These are phyloP conservation scores for Geoglossum cookeanum DNA, from an alignment of 2,329 filamentous ascomycete genomes.

Conservation along the genomic window DNA sequence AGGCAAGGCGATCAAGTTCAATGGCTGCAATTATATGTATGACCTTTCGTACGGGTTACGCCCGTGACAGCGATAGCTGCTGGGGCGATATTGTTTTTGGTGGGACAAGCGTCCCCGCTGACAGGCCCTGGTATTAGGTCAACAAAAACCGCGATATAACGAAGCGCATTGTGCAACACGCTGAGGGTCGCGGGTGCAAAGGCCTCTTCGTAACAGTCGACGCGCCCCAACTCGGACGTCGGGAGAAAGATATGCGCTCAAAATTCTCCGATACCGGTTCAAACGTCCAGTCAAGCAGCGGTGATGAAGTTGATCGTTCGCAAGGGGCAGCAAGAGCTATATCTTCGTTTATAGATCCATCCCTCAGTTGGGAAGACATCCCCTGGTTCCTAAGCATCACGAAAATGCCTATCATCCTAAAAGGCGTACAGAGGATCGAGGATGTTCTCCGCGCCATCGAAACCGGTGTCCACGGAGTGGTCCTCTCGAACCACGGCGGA, in stretches of 20 bases:
- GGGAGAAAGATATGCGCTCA: slow-evolving; percentile 94
- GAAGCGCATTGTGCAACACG: slow-evolving; percentile 73
- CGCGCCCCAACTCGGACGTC: slow-evolving; percentile 79
- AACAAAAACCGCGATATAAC: slow-evolving; percentile 92
- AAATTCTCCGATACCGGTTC: slow-evolving; percentile 77
- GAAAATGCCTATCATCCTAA: slow-evolving; percentile 85
- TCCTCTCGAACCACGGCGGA: slow-evolving; percentile 90
- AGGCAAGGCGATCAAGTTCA: slow-evolving; percentile 63
- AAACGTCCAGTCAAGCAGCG: slow-evolving; percentile 52
- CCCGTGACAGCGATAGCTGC: background rate
- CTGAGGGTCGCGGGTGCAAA: slow-evolving; percentile 79
- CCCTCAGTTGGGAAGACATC: slow-evolving; percentile 83
- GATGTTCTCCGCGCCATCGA: slow-evolving; percentile 81
- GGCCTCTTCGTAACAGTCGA: slow-evolving; percentile 97
- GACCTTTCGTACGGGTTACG: background rate
- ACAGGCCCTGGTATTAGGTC: slow-evolving; percentile 23
- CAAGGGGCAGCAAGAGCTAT: slow-evolving; percentile 93
- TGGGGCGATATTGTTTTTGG: background rate
- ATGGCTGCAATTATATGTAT: slow-evolving; percentile 81
- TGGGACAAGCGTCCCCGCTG: background rate
- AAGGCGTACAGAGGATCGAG: slow-evolving; percentile 90
- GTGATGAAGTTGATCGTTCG: slow-evolving; percentile 57
- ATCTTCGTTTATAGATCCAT: slow-evolving; percentile 88
- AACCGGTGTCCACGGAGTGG: slow-evolving; percentile 66
- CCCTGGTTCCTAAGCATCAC: slow-evolving; percentile 86